These are phyloP conservation scores for Kodamaea laetipori DNA, from an alignment of 805 yeast genomes.

Conservation along the genomic window DNA sequence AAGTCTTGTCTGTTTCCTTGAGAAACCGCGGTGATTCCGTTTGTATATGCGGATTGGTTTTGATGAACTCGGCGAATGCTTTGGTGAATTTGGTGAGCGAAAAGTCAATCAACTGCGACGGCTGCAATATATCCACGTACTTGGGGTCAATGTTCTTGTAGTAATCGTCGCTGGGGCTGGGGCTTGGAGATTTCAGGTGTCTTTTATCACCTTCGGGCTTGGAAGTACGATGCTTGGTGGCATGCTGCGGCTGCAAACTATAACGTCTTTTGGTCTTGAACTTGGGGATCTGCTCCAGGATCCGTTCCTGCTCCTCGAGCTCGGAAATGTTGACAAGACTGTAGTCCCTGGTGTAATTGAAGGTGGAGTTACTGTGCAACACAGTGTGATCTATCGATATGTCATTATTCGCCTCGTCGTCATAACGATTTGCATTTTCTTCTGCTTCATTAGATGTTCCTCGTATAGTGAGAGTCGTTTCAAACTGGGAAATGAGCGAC, in stretches of 20 bases:
- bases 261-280: slow-evolving; percentile 36
- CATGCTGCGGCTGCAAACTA: slow-evolving; percentile 28
- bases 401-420: slow-evolving; percentile 26
- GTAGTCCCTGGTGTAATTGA: slow-evolving; percentile 32
- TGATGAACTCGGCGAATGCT: slow-evolving; percentile 45
- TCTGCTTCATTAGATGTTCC: slow-evolving; percentile 38
- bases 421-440: slow-evolving; percentile 19
- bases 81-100: slow-evolving; percentile 38
- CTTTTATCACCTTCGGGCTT: background rate
- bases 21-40: slow-evolving; percentile 41
- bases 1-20: slow-evolving; percentile 47
- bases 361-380: slow-evolving; percentile 26
- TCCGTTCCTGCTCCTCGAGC: slow-evolving; percentile 37
- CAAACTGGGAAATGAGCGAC: slow-evolving; percentile 45
- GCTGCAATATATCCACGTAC: slow-evolving; percentile 34
- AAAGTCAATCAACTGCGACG: slow-evolving; percentile 39
- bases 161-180: slow-evolving; percentile 10
- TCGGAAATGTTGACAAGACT: slow-evolving; percentile 37
- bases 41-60: slow-evolving; percentile 45
- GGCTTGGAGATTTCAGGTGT: slow-evolving; percentile 11
- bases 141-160: slow-evolving; percentile 17
- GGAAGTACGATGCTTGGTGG: slow-evolving; percentile 9
- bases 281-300: slow-evolving; percentile 39
- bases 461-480: slow-evolving; percentile 44
- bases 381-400: slow-evolving; percentile 44